These are phyloP conservation scores for Psilocybe azurescens DNA, from an alignment of 768 basidiomycete genomes.

Conservation along the genomic window DNA sequence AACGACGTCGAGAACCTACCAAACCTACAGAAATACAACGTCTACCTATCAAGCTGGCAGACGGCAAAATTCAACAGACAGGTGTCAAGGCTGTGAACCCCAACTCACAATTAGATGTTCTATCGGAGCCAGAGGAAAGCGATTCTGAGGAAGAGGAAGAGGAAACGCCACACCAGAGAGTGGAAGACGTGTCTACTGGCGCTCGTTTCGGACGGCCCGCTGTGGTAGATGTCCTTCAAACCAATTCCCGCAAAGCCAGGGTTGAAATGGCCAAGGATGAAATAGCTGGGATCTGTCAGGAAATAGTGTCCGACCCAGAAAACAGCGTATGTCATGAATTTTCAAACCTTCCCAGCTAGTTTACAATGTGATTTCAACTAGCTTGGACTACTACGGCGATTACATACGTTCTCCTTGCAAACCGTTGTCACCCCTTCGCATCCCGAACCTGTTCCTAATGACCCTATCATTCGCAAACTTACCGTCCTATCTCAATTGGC, in stretches of 20 bases:
- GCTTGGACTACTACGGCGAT: conserved; percentile 87
- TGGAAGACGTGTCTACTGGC: conserved; percentile 82
- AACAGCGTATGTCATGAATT: conserved; percentile 70
- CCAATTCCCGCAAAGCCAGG: conserved; percentile 65
- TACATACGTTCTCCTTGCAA: conserved; percentile 88
- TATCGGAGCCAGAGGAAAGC: conserved; percentile 35
- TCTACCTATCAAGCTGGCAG: conserved; percentile 86
- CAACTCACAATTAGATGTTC: conserved; percentile 20
- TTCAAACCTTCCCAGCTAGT: conserved; percentile 6
- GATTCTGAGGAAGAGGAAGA: conserved; percentile 34
- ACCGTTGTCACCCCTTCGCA: conserved; percentile 73
- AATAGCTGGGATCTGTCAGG: conserved; percentile 92
- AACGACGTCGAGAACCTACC: conserved; percentile 50
- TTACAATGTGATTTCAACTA: conserved; percentile 33
- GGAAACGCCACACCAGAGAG: conserved; percentile 29
- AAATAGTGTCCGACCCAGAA: conserved; percentile 94
- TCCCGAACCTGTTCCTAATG: conserved; percentile 76
- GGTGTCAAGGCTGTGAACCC: conserved; percentile 38
- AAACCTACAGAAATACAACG: conserved; percentile 59
- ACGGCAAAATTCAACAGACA: conserved; percentile 75
- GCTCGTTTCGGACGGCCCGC: conserved; percentile 88
- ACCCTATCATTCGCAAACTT: conserved; percentile 82
- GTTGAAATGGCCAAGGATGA: conserved; percentile 90
- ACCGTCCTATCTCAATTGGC: conserved; percentile 90
- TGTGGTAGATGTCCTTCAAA: conserved; percentile 72